Conservation (phyloP, 1,284 basidiomycete genomes). For the Stereum hirsutum region DNA sequence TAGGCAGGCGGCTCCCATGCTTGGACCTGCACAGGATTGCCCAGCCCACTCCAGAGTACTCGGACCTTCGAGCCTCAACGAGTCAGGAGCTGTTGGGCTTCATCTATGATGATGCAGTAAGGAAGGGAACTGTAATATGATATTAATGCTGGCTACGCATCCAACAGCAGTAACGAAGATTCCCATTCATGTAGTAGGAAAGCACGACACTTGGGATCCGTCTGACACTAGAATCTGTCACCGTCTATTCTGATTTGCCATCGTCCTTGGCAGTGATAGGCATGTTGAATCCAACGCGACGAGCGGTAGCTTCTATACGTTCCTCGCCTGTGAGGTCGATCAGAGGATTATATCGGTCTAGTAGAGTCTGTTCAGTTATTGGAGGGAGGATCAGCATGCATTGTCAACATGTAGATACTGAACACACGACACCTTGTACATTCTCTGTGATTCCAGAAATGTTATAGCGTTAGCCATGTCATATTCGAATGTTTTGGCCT, state of each 20-base stretch:
- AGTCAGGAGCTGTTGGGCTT: too few species aligned
- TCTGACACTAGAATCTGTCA: neutral
- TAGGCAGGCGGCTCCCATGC: too few species aligned
- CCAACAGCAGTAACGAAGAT: too few species aligned
- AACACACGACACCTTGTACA: slow-evolving; percentile 37
- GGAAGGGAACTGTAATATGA: too few species aligned
- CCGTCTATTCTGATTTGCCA: slow-evolving; percentile 10
- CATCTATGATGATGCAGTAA: too few species aligned
- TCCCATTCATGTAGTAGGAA: too few species aligned
- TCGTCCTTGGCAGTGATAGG: slow-evolving; percentile 25
- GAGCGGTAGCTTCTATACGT: slow-evolving; percentile 74
- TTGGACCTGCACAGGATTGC: too few species aligned
- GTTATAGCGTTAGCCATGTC: slow-evolving; percentile 60
- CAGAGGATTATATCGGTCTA: slow-evolving; percentile 83
- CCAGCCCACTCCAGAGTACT: too few species aligned
- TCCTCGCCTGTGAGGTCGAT: slow-evolving; percentile 74
- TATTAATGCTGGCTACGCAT: too few species aligned
- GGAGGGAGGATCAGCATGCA: slow-evolving; percentile 4
- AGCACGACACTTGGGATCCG: too few species aligned
- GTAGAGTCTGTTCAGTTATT: slow-evolving; percentile 58
- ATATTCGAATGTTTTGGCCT: slow-evolving; percentile 23
- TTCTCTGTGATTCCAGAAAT: slow-evolving; percentile 65
- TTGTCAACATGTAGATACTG: neutral
- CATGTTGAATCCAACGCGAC: slow-evolving; percentile 79
- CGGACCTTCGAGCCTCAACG: too few species aligned